A percentile compares a stretch with the other conserved stretches of the same genome.
Evolutionary conservation across 306 rosid genomes (phyloP).

Genomic region (Pueraria montana): DNA sequence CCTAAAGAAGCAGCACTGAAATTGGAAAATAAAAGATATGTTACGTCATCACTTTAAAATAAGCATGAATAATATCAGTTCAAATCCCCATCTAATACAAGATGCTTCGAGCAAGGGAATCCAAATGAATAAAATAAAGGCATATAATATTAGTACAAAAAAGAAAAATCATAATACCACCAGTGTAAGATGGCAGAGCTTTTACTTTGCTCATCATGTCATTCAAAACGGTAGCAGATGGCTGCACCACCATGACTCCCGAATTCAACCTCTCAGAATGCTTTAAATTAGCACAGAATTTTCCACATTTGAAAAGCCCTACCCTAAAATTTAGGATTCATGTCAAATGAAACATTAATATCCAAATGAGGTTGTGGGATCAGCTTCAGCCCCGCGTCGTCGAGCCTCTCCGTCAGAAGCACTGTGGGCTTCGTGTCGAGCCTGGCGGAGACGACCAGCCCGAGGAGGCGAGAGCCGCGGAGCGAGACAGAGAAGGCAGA

Average conservation of each 20-base stretch:
- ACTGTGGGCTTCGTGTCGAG: too few relatives aligned
- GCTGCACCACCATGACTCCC: conserved; percentile 90
- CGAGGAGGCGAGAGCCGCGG: too few relatives aligned
- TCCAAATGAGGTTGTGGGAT: too few relatives aligned
- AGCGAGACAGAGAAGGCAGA: too few relatives aligned
- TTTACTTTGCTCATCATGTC: conserved; percentile 91
- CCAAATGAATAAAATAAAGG: conserved; percentile 16
- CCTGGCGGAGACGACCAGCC: too few relatives aligned
- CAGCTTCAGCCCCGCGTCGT: too few relatives aligned
- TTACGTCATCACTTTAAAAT: too few relatives aligned
- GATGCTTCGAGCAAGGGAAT: conserved; percentile 16
- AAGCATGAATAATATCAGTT: too few relatives aligned
- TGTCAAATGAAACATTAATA: neutral
- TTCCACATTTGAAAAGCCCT: conserved; percentile 82
- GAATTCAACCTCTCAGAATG: conserved; percentile 96
- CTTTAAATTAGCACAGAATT: conserved; percentile 93
- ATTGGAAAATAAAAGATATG: too few relatives aligned
- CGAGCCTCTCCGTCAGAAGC: too few relatives aligned
- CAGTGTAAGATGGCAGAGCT: conserved; percentile 83
- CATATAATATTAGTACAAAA: neutral
- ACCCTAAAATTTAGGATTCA: neutral
- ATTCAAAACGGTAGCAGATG: conserved; percentile 73
- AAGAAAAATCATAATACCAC: conserved; percentile 64
- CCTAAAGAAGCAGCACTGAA: too few relatives aligned
- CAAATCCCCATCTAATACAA: conserved; percentile 24